phyloP scores from a whole-genome alignment of 108 stramenopile species.

The Skeletonema costatum region DNA sequence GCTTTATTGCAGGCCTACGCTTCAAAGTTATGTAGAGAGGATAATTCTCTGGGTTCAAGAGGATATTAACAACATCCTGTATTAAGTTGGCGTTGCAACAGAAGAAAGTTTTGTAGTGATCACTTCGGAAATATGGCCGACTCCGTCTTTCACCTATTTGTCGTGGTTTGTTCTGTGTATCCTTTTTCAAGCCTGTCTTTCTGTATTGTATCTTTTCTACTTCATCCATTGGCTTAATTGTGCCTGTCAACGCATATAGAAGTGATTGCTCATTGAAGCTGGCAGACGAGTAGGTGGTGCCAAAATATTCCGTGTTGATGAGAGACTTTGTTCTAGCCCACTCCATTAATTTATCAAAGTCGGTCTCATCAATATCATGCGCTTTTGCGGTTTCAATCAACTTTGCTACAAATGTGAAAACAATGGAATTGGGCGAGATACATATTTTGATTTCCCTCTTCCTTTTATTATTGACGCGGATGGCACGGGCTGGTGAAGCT shows the following conservation, averaged over 20 bases:
- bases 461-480: slow-evolving; percentile 7
- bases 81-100: background rate
- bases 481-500: background rate
- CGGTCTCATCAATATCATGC: background rate
- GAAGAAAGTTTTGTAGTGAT: slow-evolving; percentile 11
- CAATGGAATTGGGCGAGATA: slow-evolving; percentile 9
- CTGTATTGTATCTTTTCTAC: slow-evolving; percentile 26
- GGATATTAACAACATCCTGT: background rate
- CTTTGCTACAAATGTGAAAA: slow-evolving; percentile 14
- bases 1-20: background rate
- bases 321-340: background rate
- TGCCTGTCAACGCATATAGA: slow-evolving; percentile 5
- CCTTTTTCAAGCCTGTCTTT: background rate
- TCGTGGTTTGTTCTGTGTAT: background rate
- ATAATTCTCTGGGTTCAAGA: background rate
- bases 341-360: slow-evolving; percentile 3
- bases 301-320: background rate
- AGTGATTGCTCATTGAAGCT: slow-evolving; percentile 16
- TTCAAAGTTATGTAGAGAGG: slow-evolving; percentile 5
- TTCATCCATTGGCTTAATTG: slow-evolving; percentile 1
- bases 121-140: background rate
- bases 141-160: background rate
- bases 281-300: background rate
- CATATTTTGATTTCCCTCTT: slow-evolving; percentile 2
- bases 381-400: background rate